Evolutionary conservation across 306 rosid species (phyloP), one percentile per base, ranked within the genome.

Genomic region (Luffa aegyptiaca): DNA sequence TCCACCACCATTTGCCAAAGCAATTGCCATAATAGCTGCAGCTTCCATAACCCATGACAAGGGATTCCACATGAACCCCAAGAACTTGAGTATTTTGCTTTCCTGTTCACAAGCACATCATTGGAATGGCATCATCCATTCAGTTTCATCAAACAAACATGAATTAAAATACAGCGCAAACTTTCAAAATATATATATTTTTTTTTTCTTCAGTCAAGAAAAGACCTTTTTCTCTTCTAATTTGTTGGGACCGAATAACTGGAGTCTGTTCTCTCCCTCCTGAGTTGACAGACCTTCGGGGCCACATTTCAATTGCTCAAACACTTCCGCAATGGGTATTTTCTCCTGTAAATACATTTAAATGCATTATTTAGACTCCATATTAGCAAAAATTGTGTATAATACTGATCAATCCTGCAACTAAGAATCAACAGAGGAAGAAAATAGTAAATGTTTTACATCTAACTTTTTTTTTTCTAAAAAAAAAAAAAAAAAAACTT

Each of bases 31-130:
- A 0, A 94, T 10, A 63, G 98, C 98, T 1, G 98, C 98, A 82
- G 92, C 86, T 85, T 94, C 98, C 98, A 94, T 94, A 80, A 94
- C 98, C 98, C 98, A 94, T 79, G 98, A 94, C 26, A 94, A 84
- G 58, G 98, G 98, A 81, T 94, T 94, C 98, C 98, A 94, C 98
- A 94, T 94, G 81, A 94, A 94, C 83, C 98, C 98, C 45, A 94
- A 90, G 86, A 92, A 94, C 91, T 94, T 94, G 59, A 94, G 97
- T 4, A 94, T 0, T 81, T 94, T 94, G 95, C 98, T 94, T 83
- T 94, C 98, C 98, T 94, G 79, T 78, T 77, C 74, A 55, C 36
- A 57, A 64, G 37, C 77, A 86, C 81, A 82, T 81, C 35, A 80
- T 26, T 10, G 65, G 31, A 26, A 26, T 26, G 31, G 31, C 0